phyloP scores from a whole-genome alignment of 352 stramenopile species.

The Phytopythium litorale region DNA sequence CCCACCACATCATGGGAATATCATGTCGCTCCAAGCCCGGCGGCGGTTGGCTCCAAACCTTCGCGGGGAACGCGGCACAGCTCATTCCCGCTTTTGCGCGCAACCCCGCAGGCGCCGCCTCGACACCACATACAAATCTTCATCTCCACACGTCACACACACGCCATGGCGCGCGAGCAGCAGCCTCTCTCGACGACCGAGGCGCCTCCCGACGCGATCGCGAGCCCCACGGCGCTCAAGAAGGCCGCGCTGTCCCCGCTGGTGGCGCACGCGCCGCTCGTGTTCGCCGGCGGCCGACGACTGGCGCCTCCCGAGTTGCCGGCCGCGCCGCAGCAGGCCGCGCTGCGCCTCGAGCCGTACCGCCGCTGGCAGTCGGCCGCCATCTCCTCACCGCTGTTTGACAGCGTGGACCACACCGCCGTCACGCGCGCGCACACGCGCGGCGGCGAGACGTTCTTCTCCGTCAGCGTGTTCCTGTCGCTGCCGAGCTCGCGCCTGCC shows the following conservation, averaged over 20 bases:
- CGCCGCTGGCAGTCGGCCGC: constrained; percentile 7
- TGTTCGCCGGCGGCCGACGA: constrained; percentile 2
- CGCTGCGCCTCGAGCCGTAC: constrained; percentile 7
- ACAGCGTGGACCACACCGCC: constrained; percentile 38
- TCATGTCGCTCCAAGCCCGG: background rate
- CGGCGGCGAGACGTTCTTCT: constrained; percentile 41
- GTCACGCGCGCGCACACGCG: constrained; percentile 25
- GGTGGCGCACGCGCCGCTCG: constrained; percentile 7
- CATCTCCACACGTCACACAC: background rate
- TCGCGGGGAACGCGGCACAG: background rate
- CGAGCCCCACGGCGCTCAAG: constrained; percentile 3
- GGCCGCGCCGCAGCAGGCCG: background rate
- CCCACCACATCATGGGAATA: background rate
- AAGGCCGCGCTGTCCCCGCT: constrained; percentile 8
- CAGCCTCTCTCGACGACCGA: background rate
- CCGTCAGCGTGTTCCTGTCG: constrained; percentile 47
- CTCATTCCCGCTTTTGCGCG: constrained; percentile 8
- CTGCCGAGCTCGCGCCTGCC: constrained; percentile 39
- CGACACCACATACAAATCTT: background rate
- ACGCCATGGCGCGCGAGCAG: constrained; percentile 3
- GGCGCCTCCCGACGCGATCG: background rate
- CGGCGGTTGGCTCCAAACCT: background rate
- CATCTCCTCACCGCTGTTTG: constrained; percentile 29
- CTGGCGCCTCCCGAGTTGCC: background rate
- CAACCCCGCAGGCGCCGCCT: background rate